These are phyloP conservation scores for Citrus maxima DNA, from an alignment of 345 rosid genomes.

Conservation along the genomic window DNA sequence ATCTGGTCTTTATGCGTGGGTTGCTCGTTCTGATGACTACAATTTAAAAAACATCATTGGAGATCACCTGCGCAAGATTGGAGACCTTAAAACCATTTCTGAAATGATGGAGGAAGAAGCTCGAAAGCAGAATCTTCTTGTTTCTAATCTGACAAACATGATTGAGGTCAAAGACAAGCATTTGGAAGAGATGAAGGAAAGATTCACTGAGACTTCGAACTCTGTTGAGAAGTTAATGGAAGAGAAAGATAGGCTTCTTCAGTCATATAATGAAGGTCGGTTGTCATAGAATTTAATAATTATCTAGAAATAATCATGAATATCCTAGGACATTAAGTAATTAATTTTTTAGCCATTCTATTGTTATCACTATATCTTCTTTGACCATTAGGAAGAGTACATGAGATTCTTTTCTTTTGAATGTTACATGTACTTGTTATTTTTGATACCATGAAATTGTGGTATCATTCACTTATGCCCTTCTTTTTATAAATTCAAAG, in stretches of 20 bases:
- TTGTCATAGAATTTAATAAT: neutral
- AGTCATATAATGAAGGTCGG: constrained; percentile 74
- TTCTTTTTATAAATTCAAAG: constrained; percentile 36
- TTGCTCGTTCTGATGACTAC: constrained; percentile 86
- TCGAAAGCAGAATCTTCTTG: constrained; percentile 67
- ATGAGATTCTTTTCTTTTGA: neutral
- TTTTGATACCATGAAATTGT: neutral
- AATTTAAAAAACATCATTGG: constrained; percentile 59
- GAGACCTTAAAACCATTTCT: constrained; percentile 75
- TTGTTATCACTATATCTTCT: neutral
- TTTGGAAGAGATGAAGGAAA: constrained; percentile 55
- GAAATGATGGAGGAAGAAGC: constrained; percentile 86
- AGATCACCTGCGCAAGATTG: constrained; percentile 66
- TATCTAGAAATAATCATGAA: constrained; percentile 7
- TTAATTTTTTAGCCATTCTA: neutral
- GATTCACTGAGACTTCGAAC: constrained; percentile 50
- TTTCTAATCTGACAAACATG: constrained; percentile 47
- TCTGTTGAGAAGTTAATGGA: constrained; percentile 44
- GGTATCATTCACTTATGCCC: neutral
- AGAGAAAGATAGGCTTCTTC: constrained; percentile 81
- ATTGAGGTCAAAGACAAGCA: constrained; percentile 52
- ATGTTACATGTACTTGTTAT: neutral
- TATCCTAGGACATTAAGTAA: neutral
- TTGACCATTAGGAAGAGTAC: neutral
- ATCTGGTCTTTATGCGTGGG: constrained; percentile 82